Evolutionary conservation across 2,329 filamentous ascomycete species (phyloP).

Genomic region (Apiospora hydei): DNA sequence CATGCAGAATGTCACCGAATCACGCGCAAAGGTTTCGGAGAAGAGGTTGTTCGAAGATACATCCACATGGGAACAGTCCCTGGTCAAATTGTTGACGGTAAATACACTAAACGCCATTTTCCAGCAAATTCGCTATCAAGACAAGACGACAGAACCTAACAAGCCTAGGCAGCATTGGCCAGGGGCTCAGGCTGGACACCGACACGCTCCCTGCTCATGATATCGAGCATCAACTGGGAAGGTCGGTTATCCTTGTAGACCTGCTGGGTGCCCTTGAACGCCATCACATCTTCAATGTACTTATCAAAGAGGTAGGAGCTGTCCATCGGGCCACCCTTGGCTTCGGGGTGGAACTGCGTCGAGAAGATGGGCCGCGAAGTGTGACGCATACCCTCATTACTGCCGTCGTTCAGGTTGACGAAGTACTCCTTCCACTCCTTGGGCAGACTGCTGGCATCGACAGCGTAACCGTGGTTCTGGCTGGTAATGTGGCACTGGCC

Average conservation of each 20-base stretch:
- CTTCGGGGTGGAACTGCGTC: slow-evolving; percentile 98
- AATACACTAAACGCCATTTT: slow-evolving; percentile 23
- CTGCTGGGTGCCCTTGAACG: slow-evolving; percentile 85
- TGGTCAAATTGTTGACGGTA: slow-evolving; percentile 2
- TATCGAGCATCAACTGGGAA: slow-evolving; percentile 85
- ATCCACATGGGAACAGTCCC: background rate
- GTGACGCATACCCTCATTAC: slow-evolving; percentile 98
- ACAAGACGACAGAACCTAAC: slow-evolving; percentile 7
- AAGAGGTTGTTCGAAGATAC: background rate
- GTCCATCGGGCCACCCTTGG: slow-evolving; percentile 96
- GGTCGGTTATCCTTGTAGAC: slow-evolving; percentile 87
- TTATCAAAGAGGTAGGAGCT: slow-evolving; percentile 96
- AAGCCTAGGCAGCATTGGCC: slow-evolving; percentile 53
- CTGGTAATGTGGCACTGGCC: slow-evolving; percentile 98
- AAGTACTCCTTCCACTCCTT: slow-evolving; percentile 97
- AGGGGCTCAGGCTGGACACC: slow-evolving; percentile 78
- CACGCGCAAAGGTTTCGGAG: background rate
- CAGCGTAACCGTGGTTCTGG: slow-evolving; percentile 98
- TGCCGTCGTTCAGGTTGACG: slow-evolving; percentile 96
- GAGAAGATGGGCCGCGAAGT: slow-evolving; percentile 96
- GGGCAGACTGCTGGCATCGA: slow-evolving; percentile 83
- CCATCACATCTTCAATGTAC: slow-evolving; percentile 87
- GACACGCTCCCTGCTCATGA: slow-evolving; percentile 92
- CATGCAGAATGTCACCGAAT: background rate
- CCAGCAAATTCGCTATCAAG: slow-evolving; percentile 17